Evolutionary conservation across 805 yeast genomes (phyloP), one percentile per base, ranked within the genome.

Genomic region (Limtongia smithiae): DNA sequence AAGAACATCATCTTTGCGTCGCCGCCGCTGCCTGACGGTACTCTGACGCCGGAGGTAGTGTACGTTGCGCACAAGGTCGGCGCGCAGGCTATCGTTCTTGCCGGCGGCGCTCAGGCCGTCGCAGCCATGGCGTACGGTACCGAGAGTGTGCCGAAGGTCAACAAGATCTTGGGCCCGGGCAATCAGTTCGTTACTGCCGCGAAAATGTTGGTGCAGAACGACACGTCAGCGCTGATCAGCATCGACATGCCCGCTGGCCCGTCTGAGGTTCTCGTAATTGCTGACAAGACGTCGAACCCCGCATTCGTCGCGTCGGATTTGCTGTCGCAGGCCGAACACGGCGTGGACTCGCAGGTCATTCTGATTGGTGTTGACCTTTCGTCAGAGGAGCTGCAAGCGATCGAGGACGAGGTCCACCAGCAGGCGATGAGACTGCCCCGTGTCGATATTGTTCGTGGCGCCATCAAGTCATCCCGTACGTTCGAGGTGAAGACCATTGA

Each of bases 171-270:
- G 68, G 99, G 99, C 41, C 99, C 99, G 21, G 99, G 99, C 53
- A 93, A 93, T 72, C 99, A 93, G 72, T 93, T 93, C 67, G 99
- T 93, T 45, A 93, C 99, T 17, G 97, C 98, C 37, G 99, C 98
- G 37, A 93, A 93, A 75, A 93, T 93, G 99, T 73, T 84, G 65
- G 93, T 94, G 44, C 93, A 91, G 62, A 94, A 93, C 64, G 98
- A 93, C 65, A 85, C 96, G 1, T 83, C 83, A 55, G 97, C 98
- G 6, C 73, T 90, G 63, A 93, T 96, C 65, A 85, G 96, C 15
- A 93, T 93, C 60, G 99, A 93, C 68, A 91, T 93, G 97, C 99
- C 99, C 42, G 99, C 99, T 22, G 99, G 99, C 8, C 99, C 99
- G 25, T 85, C 95, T 44, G 99, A 93, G 71, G 99, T 93, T 21